Base-by-base conservation (phyloP, 192 early-diverging fungal genomes). In the Haplosporangium gracile region DNA sequence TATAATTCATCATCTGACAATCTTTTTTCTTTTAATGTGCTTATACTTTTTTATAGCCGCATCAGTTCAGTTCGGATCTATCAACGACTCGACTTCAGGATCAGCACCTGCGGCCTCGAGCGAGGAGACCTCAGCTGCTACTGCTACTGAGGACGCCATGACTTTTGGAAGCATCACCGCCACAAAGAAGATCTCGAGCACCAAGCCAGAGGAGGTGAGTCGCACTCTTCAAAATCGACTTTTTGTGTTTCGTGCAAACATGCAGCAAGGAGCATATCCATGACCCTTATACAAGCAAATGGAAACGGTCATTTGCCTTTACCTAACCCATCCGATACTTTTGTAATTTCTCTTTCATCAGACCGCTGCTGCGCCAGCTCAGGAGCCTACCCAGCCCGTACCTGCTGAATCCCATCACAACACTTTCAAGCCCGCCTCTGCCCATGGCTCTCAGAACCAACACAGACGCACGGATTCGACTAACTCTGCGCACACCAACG, bases 1-100 rank as follows among this genome's bases (percentile, higher is more conserved):
- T 49, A 13, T 3, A 2, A 45, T 2, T 6, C 36, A n/a, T 34
- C 15, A 72, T 39, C 68, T 70, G 38, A 70, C 68, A 32, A 38
- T 0, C 8, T 22, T 18, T 40, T 75, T 42, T 60, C 22, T 63
- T 60, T 8, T 42, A 24, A 43, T 39, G 40, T 42, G 10, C 40
- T 32, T 49, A 38, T 57, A 10, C 7, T 65, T n/a, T 72, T 10
- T 38, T 68, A 10, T 73, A 86, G 79, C 74, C 40, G 57, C 83
- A 32, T 76, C 86, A 7, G 85, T 90, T 75, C 82, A 78, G 32
- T 90, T 90, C 79, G 89, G 89, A 71, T 90, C 89, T 3, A 79
- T 90, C 70, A 83, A 87, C 78, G 85, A 91, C 57, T 60, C 89
- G 43, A 68, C 77, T 20, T 72, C 82, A 39, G 71, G 60, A 74